A percentile compares a stretch with the other conserved stretches of the same genome.
Evolutionary conservation across 2,329 filamentous ascomycete species (phyloP).

Genomic region (Nothophoma quercina): DNA sequence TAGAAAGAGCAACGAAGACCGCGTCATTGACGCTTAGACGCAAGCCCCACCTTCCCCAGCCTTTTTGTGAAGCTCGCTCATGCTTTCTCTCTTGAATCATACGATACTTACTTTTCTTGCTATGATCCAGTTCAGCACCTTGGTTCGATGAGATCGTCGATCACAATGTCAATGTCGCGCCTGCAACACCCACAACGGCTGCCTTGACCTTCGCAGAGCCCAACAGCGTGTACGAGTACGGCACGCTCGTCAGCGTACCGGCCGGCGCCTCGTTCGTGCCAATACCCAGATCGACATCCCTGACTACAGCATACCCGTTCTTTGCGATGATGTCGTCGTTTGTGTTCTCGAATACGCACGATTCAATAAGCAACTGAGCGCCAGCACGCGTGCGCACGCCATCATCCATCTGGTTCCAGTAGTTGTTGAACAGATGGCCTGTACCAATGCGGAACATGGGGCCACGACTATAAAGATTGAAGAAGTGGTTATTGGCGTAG

Average conservation of each 20-base stretch:
- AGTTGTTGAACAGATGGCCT: conserved; percentile 64
- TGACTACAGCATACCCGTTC: conserved; percentile 37
- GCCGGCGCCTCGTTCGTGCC: conserved; percentile 35
- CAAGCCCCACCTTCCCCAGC: background rate
- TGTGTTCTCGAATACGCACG: conserved; percentile 36
- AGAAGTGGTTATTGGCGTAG: conserved; percentile 70
- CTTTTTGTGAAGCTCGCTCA: too few relatives aligned
- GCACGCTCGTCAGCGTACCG: conserved; percentile 32
- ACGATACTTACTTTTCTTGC: too few relatives aligned
- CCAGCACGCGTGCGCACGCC: conserved; percentile 48
- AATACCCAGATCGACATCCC: conserved; percentile 41
- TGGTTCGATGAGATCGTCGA: too few relatives aligned
- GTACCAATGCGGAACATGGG: conserved; percentile 70
- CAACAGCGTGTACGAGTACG: conserved; percentile 19
- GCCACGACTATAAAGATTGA: conserved; percentile 67
- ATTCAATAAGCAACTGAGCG: conserved; percentile 48
- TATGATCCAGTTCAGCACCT: too few relatives aligned
- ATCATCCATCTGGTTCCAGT: conserved; percentile 38
- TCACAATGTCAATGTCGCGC: conserved; percentile 4
- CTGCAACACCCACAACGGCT: conserved; percentile 41
- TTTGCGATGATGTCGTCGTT: conserved; percentile 36
- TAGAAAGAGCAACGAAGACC: background rate
- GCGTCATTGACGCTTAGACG: background rate
- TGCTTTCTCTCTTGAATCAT: background rate
- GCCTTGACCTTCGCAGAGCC: conserved; percentile 44